Evolutionary conservation across 345 rosid species (phyloP).

Genomic region (Eucalyptus guilfoylei): DNA sequence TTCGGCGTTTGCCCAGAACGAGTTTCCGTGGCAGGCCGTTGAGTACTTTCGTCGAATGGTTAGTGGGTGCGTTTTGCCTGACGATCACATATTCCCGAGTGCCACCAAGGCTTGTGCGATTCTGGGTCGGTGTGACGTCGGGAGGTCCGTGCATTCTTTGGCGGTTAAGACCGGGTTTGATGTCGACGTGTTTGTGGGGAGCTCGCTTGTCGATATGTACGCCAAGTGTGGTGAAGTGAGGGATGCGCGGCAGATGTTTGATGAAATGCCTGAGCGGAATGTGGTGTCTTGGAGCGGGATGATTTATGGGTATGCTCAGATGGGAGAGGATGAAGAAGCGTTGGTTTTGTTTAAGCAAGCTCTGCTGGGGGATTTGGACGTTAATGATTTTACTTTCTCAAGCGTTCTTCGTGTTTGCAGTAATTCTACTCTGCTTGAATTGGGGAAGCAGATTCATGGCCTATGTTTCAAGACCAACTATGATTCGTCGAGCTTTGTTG

Average conservation of each 20-base stretch:
- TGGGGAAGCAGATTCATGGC: conserved; percentile 84
- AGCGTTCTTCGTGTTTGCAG: conserved; percentile 73
- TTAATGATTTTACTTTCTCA: conserved; percentile 79
- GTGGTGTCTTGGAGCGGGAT: conserved; percentile 95
- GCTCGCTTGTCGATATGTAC: conserved; percentile 83
- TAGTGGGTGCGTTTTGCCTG: conserved; percentile 26
- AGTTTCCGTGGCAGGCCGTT: conserved; percentile 58
- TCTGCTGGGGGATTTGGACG: conserved; percentile 34
- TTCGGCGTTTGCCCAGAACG: conserved; percentile 76
- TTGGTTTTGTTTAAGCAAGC: conserved; percentile 58
- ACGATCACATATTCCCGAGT: conserved; percentile 73
- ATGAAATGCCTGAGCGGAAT: conserved; percentile 75
- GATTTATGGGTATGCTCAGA: conserved; percentile 75
- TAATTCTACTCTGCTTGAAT: conserved; percentile 53
- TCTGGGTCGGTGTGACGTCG: conserved; percentile 40
- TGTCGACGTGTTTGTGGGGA: conserved; percentile 65
- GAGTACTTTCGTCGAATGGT: conserved; percentile 60
- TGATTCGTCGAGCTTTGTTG: conserved; percentile 59
- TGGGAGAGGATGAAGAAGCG: conserved; percentile 67
- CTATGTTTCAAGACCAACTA: conserved; percentile 65
- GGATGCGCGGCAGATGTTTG: conserved; percentile 59
- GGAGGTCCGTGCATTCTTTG: conserved; percentile 51
- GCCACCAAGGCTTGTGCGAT: conserved; percentile 68
- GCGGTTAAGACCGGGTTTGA: conserved; percentile 52
- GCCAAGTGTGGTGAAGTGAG: conserved; percentile 52